These are phyloP conservation scores for Oryza brachyantha DNA, from an alignment of 176 grass and related monocot species.

Conservation along the genomic window DNA sequence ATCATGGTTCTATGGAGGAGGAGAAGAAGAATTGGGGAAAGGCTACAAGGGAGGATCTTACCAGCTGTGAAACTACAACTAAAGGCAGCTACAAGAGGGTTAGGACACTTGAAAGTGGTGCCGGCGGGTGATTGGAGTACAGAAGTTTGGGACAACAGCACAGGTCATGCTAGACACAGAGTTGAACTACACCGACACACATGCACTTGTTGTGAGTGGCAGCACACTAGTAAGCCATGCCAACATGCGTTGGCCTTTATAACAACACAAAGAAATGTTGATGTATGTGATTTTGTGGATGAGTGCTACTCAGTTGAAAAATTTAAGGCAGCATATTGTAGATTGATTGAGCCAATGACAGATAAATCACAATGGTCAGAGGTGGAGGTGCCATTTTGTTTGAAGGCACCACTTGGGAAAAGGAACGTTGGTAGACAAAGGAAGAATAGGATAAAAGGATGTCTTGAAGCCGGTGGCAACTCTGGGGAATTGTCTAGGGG, in stretches of 20 bases:
- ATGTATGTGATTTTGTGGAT: not conserved
- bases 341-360: not conserved
- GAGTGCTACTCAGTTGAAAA: not conserved
- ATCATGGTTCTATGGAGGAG: not conserved
- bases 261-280: not conserved
- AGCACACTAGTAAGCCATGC: not conserved
- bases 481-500: not conserved
- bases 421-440: not conserved
- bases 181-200: not conserved
- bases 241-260: not conserved
- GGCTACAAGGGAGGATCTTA: not conserved
- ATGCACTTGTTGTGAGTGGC: not conserved
- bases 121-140: not conserved
- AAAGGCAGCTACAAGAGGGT: not conserved
- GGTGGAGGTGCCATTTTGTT: not conserved
- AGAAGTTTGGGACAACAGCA: not conserved
- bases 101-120: not conserved
- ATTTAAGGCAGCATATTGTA: not conserved
- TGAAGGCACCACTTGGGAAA: not conserved
- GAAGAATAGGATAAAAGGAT: not conserved
- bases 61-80: not conserved
- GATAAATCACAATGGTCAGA: not conserved
- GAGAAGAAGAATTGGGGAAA: not conserved
- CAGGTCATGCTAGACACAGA: not conserved
- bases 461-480: not conserved